Evolutionary conservation across 2,329 filamentous ascomycete species (phyloP).

Genomic region (Fusarium sp.): DNA sequence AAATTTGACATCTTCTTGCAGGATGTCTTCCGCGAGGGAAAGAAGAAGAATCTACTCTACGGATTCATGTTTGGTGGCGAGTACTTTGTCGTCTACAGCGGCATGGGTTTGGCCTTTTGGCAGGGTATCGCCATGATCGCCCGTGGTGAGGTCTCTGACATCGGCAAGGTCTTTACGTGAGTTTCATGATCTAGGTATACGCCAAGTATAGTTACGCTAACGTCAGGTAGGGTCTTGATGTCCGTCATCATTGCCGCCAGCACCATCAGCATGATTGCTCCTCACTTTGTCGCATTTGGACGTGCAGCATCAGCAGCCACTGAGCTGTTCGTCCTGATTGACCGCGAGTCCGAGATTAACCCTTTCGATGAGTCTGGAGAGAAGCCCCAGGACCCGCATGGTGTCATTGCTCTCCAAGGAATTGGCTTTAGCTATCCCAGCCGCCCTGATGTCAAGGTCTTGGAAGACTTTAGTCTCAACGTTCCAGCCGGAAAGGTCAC

Average conservation of each 20-base stretch:
- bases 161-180: conserved; percentile 40
- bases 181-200: background rate
- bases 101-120: conserved; percentile 56
- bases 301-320: conserved; percentile 48
- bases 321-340: conserved; percentile 44
- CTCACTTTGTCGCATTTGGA: conserved; percentile 49
- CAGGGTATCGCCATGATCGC: conserved; percentile 53
- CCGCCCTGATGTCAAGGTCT: conserved; percentile 53
- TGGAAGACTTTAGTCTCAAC: conserved; percentile 54
- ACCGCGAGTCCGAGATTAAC: conserved; percentile 49
- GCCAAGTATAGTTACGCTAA: background rate
- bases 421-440: conserved; percentile 58
- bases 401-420: conserved; percentile 50
- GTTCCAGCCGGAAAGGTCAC: conserved; percentile 58
- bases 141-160: conserved; percentile 48
- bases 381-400: conserved; percentile 37
- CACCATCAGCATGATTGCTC: conserved; percentile 49
- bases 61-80: conserved; percentile 5
- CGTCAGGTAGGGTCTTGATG: conserved; percentile 49
- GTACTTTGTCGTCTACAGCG: conserved; percentile 49
- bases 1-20: conserved; percentile 51
- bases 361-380: conserved; percentile 47
- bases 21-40: conserved; percentile 41
- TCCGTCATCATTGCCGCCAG: conserved; percentile 51
- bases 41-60: background rate